Evolutionary conservation across 2,329 filamentous ascomycete genomes (phyloP).

Genomic region (Xylaria multiplex): DNA sequence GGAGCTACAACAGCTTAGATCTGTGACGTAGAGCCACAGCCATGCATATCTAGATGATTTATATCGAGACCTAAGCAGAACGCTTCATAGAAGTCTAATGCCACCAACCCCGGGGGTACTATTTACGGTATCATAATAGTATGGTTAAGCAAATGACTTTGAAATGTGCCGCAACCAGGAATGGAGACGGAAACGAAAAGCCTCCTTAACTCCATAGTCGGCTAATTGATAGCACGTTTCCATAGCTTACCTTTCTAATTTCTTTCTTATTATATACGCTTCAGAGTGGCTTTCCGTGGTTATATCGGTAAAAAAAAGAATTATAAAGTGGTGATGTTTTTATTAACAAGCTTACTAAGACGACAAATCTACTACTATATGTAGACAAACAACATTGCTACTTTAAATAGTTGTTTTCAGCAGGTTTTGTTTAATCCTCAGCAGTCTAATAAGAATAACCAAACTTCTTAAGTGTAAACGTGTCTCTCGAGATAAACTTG

Average conservation of each 20-base stretch:
- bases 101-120: not conserved
- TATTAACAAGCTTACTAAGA: constrained; percentile 2
- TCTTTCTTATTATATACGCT: not conserved
- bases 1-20: too few species aligned
- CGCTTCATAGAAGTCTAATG: not conserved
- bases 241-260: not conserved
- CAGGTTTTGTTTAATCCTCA: not conserved
- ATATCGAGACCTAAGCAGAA: not conserved
- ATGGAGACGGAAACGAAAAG: not conserved
- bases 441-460: not conserved
- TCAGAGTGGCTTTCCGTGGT: not conserved
- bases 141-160: not conserved
- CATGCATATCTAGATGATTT: not conserved
- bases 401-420: not conserved
- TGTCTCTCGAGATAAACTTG: not conserved
- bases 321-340: not conserved
- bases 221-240: not conserved
- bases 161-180: not conserved
- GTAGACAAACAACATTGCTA: not conserved
- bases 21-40: not conserved
- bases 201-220: not conserved
- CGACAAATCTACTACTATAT: too few species aligned
- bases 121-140: not conserved
- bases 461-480: not conserved
- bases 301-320: not conserved